phyloP scores from a whole-genome alignment of 345 rosid species.

The Salix koriyanagi region DNA sequence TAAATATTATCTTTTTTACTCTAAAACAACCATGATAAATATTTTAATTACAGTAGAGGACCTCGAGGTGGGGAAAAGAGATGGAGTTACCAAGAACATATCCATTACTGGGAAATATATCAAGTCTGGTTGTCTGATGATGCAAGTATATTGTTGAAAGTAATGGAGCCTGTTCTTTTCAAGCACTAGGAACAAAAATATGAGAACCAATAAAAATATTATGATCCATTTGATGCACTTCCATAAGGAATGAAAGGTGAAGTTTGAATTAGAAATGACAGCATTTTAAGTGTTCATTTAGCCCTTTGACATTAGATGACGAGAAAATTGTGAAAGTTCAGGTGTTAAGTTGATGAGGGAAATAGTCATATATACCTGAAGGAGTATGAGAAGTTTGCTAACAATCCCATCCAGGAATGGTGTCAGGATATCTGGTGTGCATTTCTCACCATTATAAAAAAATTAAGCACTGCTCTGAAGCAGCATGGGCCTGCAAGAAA shows the following conservation, averaged over 20 bases:
- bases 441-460: conserved; percentile 62
- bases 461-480: conserved; percentile 91
- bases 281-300: not conserved
- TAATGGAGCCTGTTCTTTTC: not conserved
- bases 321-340: not conserved
- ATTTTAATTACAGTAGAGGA: no score
- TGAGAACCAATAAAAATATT: not conserved
- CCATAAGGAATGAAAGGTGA: not conserved
- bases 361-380: conserved; percentile 52
- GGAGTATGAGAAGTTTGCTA: conserved; percentile 81
- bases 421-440: conserved; percentile 80
- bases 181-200: not conserved
- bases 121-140: not conserved
- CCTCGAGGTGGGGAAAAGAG: not conserved
- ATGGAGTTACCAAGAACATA: not conserved
- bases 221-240: not conserved
- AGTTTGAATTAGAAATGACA: no score
- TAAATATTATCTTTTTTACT: no score
- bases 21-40: no score
- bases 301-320: not conserved
- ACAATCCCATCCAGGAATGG: conserved; percentile 84
- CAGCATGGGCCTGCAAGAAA: conserved; percentile 87
- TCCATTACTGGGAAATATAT: not conserved
- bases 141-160: not conserved
- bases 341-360: not conserved